These are phyloP conservation scores for Boletus rubroflammeus DNA, from an alignment of 768 basidiomycete genomes.

Conservation along the genomic window DNA sequence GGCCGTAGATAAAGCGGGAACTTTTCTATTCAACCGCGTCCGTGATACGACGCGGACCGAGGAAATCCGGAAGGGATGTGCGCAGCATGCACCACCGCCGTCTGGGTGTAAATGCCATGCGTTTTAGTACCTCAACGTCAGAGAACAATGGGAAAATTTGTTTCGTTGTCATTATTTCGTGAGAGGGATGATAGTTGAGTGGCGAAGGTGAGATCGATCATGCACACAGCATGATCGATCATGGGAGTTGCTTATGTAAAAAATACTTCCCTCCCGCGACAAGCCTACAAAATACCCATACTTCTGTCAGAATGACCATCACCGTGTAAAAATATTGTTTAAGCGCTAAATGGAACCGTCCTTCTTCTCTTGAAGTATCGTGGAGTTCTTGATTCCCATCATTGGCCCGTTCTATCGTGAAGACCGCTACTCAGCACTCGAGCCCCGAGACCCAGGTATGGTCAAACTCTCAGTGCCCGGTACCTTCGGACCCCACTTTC, in stretches of 20 bases:
- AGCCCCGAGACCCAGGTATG: neutral
- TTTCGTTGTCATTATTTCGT: neutral
- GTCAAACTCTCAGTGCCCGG: neutral
- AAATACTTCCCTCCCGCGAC: conserved; percentile 1
- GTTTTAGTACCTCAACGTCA: neutral
- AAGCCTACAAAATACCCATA: neutral
- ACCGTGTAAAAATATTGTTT: neutral
- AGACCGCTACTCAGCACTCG: neutral
- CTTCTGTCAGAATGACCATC: neutral
- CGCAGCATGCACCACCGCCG: neutral
- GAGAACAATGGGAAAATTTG: conserved; percentile 1
- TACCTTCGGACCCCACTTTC: neutral
- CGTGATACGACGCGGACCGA: neutral
- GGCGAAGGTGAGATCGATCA: neutral
- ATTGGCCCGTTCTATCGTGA: neutral
- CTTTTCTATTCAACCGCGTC: neutral
- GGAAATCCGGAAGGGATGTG: neutral
- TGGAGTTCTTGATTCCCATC: too few relatives aligned
- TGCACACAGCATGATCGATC: neutral
- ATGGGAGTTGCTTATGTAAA: conserved; percentile 19
- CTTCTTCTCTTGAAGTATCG: too few relatives aligned
- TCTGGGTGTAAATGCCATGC: neutral
- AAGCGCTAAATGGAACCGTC: neutral
- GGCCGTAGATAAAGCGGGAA: neutral
- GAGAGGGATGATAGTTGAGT: neutral